A percentile compares a stretch with the other conserved stretches of the same genome.
These are phyloP conservation scores for Oryza meyeriana DNA, from an alignment of 176 grass and related monocot species.

Conservation along the genomic window DNA sequence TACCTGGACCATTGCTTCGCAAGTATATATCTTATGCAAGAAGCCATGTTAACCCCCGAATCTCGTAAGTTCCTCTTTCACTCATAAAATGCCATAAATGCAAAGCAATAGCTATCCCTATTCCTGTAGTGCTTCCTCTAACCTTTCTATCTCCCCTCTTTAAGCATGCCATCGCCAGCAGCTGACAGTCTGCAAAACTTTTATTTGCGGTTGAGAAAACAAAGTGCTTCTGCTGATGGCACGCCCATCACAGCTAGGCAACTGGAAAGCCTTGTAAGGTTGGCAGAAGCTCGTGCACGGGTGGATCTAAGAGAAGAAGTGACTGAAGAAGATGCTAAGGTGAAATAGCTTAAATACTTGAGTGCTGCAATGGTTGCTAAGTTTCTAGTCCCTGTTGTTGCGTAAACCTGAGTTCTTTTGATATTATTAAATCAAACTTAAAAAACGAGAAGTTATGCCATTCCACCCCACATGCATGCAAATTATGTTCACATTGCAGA, in stretches of 20 bases:
- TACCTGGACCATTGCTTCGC: conserved; percentile 59
- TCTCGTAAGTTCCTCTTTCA: conserved; percentile 11
- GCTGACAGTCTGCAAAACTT: conserved; percentile 48
- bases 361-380: conserved; percentile 43
- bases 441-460: not conserved
- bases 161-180: conserved; percentile 65
- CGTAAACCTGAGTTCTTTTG: conserved; percentile 7
- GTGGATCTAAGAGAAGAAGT: conserved; percentile 92
- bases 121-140: not conserved
- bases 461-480: not conserved
- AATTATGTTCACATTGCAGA: not conserved
- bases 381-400: not conserved
- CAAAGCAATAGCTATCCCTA: not conserved
- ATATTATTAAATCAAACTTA: not conserved
- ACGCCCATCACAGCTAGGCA: conserved; percentile 95
- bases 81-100: not conserved
- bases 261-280: conserved; percentile 86
- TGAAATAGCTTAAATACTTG: conserved; percentile 24
- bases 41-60: conserved; percentile 62
- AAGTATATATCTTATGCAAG: conserved; percentile 94
- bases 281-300: conserved; percentile 90
- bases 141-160: conserved; percentile 9
- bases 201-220: conserved; percentile 62
- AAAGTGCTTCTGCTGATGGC: conserved; percentile 60
- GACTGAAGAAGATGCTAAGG: conserved; percentile 68